A percentile compares a stretch with the other conserved stretches of the same genome.
Evolutionary conservation across 805 yeast species (phyloP).

Genomic region (Wickerhamiella domercqiae): DNA sequence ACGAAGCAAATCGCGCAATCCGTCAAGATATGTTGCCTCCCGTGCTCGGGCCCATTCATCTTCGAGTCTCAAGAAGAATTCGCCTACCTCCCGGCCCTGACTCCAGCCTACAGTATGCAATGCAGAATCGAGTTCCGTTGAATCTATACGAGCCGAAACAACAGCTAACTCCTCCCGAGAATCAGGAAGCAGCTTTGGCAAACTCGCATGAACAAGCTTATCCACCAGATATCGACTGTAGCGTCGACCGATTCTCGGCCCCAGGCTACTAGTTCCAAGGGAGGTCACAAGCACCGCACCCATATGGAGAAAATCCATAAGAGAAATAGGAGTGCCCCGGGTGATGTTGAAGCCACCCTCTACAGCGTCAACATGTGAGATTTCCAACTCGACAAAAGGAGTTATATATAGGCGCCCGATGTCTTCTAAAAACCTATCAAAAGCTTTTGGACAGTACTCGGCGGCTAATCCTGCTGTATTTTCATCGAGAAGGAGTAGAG

Average conservation of each 20-base stretch:
- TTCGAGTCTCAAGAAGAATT: conserved; percentile 2
- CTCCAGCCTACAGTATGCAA: conserved; percentile 6
- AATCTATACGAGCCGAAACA: conserved; percentile 6
- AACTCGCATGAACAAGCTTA: conserved; percentile 3
- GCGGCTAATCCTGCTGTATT: no score
- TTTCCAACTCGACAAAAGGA: background rate
- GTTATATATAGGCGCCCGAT: background rate
- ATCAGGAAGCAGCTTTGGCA: conserved; percentile 11
- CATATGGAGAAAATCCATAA: background rate
- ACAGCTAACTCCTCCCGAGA: conserved; percentile 2
- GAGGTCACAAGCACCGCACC: background rate
- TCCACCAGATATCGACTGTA: conserved; percentile 6
- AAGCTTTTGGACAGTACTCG: conserved; percentile 1
- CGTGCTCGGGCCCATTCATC: conserved; percentile 5
- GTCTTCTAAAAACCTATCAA: background rate
- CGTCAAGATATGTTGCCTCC: conserved; percentile 7
- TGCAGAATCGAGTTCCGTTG: conserved; percentile 1
- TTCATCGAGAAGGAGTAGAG: no score
- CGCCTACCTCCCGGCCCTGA: conserved; percentile 6
- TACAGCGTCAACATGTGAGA: background rate
- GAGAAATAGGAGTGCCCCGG: background rate
- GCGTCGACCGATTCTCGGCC: conserved; percentile 3
- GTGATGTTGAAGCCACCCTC: background rate
- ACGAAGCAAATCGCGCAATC: conserved; percentile 7
- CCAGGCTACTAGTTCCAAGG: background rate